A percentile compares a stretch with the other conserved stretches of the same genome.
Conservation (phyloP, 1,284 basidiomycete genomes). For the Meira miltonrushii region DNA sequence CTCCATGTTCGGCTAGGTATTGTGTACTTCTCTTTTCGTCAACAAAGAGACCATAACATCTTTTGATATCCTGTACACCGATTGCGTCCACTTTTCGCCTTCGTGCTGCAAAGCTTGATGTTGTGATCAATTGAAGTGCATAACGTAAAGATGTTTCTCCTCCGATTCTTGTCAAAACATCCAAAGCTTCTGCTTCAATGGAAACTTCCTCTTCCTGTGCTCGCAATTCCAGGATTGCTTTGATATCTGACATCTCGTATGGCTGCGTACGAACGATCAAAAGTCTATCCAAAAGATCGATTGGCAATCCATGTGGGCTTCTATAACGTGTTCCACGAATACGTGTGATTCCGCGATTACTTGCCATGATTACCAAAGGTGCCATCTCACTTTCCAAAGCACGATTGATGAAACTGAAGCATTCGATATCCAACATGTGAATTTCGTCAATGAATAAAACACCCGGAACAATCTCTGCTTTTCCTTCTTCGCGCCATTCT, state of each 20-base stretch:
- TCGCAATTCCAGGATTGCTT: conserved; percentile 87
- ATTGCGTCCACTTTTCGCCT: conserved; percentile 70
- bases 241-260: conserved; percentile 78
- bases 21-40: conserved; percentile 91
- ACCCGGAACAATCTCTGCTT: conserved; percentile 94
- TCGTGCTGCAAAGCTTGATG: conserved; percentile 73
- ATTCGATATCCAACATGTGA: conserved; percentile 99
- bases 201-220: conserved; percentile 94
- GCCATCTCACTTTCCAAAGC: conserved; percentile 89
- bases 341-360: conserved; percentile 87
- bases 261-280: conserved; percentile 89
- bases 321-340: conserved; percentile 92
- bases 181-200: conserved; percentile 68
- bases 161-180: conserved; percentile 78
- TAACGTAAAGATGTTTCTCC: conserved; percentile 70
- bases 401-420: conserved; percentile 95
- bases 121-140: conserved; percentile 85
- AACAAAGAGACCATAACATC: conserved; percentile 74
- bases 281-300: conserved; percentile 88
- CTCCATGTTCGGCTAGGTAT: conserved; percentile 77
- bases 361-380: conserved; percentile 96
- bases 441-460: conserved; percentile 58
- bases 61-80: conserved; percentile 74
- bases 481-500: conserved; percentile 98
- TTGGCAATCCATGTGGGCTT: conserved; percentile 88